A percentile compares a stretch with the other conserved stretches of the same genome.
These are phyloP conservation scores for Zygoascus meyerae DNA, from an alignment of 1,139 yeast species.

Conservation along the genomic window DNA sequence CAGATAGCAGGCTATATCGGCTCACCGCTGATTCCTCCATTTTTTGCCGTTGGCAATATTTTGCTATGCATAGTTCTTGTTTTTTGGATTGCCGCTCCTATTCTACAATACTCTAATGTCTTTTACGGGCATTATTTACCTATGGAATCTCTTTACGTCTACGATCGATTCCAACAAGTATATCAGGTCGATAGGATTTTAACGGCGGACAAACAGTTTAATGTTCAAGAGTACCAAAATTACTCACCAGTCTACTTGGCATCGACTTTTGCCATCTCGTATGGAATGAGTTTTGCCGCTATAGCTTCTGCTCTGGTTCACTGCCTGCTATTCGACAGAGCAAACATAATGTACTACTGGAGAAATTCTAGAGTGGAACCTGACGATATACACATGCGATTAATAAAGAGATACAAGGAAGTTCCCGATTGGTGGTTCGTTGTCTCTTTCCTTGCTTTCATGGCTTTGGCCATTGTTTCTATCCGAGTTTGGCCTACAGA, in stretches of 20 bases:
- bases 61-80: constrained; percentile 42
- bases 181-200: constrained; percentile 43
- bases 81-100: constrained; percentile 43
- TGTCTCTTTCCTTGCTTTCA: constrained; percentile 43
- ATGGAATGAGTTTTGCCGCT: constrained; percentile 61
- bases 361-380: constrained; percentile 39
- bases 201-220: constrained; percentile 30
- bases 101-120: constrained; percentile 46
- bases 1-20: constrained; percentile 53
- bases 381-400: constrained; percentile 58
- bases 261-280: constrained; percentile 56
- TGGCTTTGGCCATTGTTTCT: constrained; percentile 46
- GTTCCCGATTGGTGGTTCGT: constrained; percentile 67
- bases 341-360: constrained; percentile 44
- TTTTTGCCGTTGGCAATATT: constrained; percentile 49
- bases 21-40: constrained; percentile 65
- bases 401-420: constrained; percentile 53
- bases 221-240: constrained; percentile 42
- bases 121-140: constrained; percentile 52
- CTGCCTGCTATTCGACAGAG: constrained; percentile 51
- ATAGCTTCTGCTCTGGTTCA: constrained; percentile 54
- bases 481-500: constrained; percentile 42
- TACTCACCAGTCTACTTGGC: constrained; percentile 61
- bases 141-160: constrained; percentile 40
- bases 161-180: constrained; percentile 41